Evolutionary conservation across 352 stramenopile genomes (phyloP).

Genomic region (Phytophthora aleatoria): DNA sequence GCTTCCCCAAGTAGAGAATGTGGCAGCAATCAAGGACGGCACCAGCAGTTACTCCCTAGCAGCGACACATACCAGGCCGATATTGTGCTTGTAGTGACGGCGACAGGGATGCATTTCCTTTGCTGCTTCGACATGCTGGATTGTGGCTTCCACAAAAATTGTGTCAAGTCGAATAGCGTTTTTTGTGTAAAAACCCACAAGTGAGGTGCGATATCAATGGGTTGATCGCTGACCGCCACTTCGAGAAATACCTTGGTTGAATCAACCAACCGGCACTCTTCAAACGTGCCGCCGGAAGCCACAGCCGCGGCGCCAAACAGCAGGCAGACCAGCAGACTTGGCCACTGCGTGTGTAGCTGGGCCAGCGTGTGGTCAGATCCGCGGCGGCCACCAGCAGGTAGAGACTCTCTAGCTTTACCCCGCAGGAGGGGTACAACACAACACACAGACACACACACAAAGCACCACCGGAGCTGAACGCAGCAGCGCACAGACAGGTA

Average conservation of each 20-base stretch:
- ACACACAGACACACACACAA: not conserved
- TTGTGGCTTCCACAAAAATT: no score
- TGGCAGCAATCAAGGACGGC: no score
- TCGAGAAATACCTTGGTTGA: constrained; percentile 4
- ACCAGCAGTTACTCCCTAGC: no score
- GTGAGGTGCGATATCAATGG: constrained; percentile 4
- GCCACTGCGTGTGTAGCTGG: not conserved
- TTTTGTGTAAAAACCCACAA: not conserved
- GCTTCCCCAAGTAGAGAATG: no score
- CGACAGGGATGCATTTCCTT: no score
- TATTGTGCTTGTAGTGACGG: no score
- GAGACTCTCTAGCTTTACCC: not conserved
- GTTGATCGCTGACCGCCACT: not conserved
- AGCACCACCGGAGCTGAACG: constrained; percentile 6
- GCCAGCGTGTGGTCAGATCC: constrained; percentile 1
- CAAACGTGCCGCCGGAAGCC: not conserved
- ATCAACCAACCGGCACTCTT: not conserved
- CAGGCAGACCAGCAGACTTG: constrained; percentile 3
- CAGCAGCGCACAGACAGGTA: constrained; percentile 3
- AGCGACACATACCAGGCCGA: no score
- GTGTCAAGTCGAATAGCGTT: not conserved
- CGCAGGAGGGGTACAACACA: not conserved
- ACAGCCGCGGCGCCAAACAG: constrained; percentile 2
- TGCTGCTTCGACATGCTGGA: no score
- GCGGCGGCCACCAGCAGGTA: not conserved